phyloP scores from a whole-genome alignment of 1,284 basidiomycete genomes.

The Volvariella surrecta region DNA sequence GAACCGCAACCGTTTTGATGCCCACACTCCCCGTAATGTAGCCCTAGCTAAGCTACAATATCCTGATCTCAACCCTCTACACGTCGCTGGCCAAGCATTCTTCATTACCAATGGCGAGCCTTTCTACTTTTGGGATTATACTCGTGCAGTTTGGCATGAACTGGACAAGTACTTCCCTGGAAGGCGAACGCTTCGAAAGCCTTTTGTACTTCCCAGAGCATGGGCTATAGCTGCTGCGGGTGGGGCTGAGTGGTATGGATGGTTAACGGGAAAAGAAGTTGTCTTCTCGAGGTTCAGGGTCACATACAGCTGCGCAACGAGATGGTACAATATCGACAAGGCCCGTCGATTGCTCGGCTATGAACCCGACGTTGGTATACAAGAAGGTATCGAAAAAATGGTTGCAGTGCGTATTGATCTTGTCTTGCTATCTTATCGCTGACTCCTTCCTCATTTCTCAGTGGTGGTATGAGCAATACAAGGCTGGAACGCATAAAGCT shows the following conservation, averaged over 20 bases:
- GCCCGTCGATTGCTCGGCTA: slow-evolving; percentile 89
- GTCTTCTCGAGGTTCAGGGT: slow-evolving; percentile 89
- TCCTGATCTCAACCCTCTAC: slow-evolving; percentile 43
- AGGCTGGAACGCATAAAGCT: slow-evolving; percentile 25
- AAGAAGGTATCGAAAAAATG: slow-evolving; percentile 81
- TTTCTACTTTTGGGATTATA: slow-evolving; percentile 94
- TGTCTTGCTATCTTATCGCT: too few relatives aligned
- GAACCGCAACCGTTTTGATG: slow-evolving; percentile 71
- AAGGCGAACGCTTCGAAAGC: slow-evolving; percentile 25
- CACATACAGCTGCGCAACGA: slow-evolving; percentile 60
- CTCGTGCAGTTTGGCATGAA: slow-evolving; percentile 77
- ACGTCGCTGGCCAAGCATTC: slow-evolving; percentile 90
- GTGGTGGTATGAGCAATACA: slow-evolving; percentile 36
- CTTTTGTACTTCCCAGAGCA: slow-evolving; percentile 51
- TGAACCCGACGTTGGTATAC: slow-evolving; percentile 83
- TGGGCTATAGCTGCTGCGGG: slow-evolving; percentile 68
- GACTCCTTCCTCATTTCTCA: slow-evolving; percentile 10
- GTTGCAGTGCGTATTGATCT: slow-evolving; percentile 47
- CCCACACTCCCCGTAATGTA: slow-evolving; percentile 48
- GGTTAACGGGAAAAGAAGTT: slow-evolving; percentile 75
- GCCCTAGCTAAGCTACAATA: slow-evolving; percentile 35
- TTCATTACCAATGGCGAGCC: slow-evolving; percentile 99
- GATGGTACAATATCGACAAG: slow-evolving; percentile 96
- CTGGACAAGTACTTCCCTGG: slow-evolving; percentile 56
- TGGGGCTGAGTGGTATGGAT: slow-evolving; percentile 69